Evolutionary conservation across 2,329 filamentous ascomycete genomes (phyloP), one percentile per base, ranked within the genome.

Genomic region (Fusarium ambrosium): DNA sequence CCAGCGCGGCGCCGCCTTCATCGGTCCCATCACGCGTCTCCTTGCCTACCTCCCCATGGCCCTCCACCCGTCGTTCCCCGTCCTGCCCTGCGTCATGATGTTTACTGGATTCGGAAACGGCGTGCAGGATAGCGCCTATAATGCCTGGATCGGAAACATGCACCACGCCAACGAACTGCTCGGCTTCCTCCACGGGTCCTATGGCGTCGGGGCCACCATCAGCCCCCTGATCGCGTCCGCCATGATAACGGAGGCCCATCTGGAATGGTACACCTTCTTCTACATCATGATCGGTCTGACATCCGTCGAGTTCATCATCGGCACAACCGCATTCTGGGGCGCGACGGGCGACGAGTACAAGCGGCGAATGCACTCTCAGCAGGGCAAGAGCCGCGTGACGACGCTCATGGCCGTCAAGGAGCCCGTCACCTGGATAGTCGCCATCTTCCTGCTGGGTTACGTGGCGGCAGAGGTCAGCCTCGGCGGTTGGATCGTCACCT

Each of bases 401-500:
- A 87, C 85, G 1, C 77, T 84, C 2, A 81, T 80, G 11, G 85
- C 85, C 18, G 81, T 92, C n/a, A 79, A 80, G 7, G 79, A 86
- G 60, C 87, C 85, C 65, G 86, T 93, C 4, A 92, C 92, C 4
- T 95, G 93, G 93, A 85, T 94, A n/a, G 86, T 91, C 51, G 88
- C 94, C 3, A 70, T 93, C 2, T 97, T 97, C 80, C 84, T 97
- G 16, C 87, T 97, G 6, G 90, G 91, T 10, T 97, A 97, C 78
- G 92, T 96, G 1, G 95, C 95, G 5, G 88, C 90, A 7, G 95
- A 97, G 82, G 92, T 95, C 69, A 91, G 90, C 1, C 85, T 95
- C 3, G 92, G 92, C 11, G 84, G 94, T 18, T 97, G 94, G 94
- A 92, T 97, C 72, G 92, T 94, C 59, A 92, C 92, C 1, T 97